These are phyloP conservation scores for Rhizophora mangle DNA, from an alignment of 345 rosid genomes.

Conservation along the genomic window DNA sequence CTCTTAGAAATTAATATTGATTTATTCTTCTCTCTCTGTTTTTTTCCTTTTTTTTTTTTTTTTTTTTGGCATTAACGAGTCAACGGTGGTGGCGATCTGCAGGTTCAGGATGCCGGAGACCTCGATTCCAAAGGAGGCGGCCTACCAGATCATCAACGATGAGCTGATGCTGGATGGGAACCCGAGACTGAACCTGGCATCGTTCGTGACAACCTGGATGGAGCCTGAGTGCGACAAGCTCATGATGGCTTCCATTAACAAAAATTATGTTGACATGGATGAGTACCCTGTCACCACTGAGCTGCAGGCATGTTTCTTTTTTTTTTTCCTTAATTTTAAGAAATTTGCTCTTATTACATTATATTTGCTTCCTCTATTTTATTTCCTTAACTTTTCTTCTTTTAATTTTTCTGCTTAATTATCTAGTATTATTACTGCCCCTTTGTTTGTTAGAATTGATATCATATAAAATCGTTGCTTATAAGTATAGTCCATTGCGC, in stretches of 20 bases:
- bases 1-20: no score
- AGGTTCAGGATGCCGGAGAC: slow-evolving; percentile 27
- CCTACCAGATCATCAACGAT: slow-evolving; percentile 32
- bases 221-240: slow-evolving; percentile 37
- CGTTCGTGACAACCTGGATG: slow-evolving; percentile 38
- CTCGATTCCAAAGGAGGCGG: slow-evolving; percentile 36
- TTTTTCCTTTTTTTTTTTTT: not conserved
- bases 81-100: not conserved
- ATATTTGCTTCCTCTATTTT: no score
- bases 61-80: no score
- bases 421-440: no score
- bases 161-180: slow-evolving; percentile 36
- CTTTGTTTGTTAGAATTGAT: no score
- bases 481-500: no score
- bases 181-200: slow-evolving; percentile 32
- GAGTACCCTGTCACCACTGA: slow-evolving; percentile 37
- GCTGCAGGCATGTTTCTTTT: slow-evolving; percentile 14
- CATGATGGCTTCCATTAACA: slow-evolving; percentile 27
- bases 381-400: no score
- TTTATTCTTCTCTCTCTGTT: no score
- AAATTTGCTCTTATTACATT: no score
- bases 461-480: no score
- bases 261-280: slow-evolving; percentile 37
- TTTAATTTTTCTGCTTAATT: no score
- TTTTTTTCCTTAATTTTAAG: not conserved